Evolutionary conservation across 331 rosid genomes (phyloP).

Genomic region (Prunus yedoensis): DNA sequence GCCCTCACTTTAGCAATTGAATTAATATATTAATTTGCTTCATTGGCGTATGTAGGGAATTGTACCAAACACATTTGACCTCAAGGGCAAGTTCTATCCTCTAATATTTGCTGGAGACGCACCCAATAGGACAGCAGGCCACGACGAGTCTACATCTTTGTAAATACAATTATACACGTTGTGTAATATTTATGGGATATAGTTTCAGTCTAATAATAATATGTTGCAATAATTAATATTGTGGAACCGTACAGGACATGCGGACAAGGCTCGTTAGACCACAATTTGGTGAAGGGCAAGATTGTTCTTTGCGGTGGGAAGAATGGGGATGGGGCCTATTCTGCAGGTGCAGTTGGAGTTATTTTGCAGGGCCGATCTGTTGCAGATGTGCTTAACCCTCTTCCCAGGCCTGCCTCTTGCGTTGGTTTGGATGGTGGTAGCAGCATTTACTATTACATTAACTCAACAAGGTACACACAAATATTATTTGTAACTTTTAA

Average conservation of each 20-base stretch:
- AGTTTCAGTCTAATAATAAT: not conserved
- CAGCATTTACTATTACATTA: conserved; percentile 29
- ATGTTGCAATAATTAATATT: not conserved
- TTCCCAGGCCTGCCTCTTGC: conserved; percentile 38
- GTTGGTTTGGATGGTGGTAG: conserved; percentile 27
- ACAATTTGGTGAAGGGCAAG: conserved; percentile 30
- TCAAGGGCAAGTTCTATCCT: conserved; percentile 33
- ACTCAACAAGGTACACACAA: conserved; percentile 35
- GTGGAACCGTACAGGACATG: conserved; percentile 30
- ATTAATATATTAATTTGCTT: not conserved
- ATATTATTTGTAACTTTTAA: too few species aligned
- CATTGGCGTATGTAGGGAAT: conserved; percentile 32
- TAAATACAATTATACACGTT: not conserved
- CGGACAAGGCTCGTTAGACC: conserved; percentile 22
- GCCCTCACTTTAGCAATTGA: not conserved
- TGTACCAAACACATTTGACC: conserved; percentile 45
- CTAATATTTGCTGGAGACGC: conserved; percentile 46
- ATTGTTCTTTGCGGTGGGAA: conserved; percentile 44
- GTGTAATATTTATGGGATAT: not conserved
- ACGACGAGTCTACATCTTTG: conserved; percentile 5
- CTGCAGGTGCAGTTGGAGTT: conserved; percentile 30
- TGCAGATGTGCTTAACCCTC: not conserved
- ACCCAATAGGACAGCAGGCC: conserved; percentile 17
- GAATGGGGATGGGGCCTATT: not conserved
- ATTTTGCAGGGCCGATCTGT: not conserved